Percentiles rank a stretch among this genome's conserved stretches.
Conservation (phyloP, 352 stramenopile genomes). For the Phytophthora pini region DNA sequence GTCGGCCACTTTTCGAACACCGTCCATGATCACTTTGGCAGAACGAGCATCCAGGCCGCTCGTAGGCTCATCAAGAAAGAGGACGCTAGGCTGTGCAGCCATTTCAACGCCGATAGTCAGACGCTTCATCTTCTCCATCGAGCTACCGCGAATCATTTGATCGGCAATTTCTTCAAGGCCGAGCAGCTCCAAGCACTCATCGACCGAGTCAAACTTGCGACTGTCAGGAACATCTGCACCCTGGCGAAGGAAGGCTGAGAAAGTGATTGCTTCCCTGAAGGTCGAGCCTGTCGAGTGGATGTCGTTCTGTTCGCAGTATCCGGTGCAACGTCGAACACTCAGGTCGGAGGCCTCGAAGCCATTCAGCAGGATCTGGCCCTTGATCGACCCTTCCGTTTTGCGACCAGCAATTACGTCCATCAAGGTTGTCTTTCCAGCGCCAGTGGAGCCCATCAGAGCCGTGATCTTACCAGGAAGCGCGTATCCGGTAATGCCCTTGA, state of each 20-base stretch:
- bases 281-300: slow-evolving; percentile 91
- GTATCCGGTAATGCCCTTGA: slow-evolving; percentile 67
- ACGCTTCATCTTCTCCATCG: slow-evolving; percentile 71
- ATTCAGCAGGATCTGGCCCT: slow-evolving; percentile 74
- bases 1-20: slow-evolving; percentile 87
- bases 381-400: slow-evolving; percentile 83
- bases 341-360: slow-evolving; percentile 58
- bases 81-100: slow-evolving; percentile 82
- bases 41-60: slow-evolving; percentile 88
- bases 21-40: slow-evolving; percentile 89
- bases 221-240: slow-evolving; percentile 39
- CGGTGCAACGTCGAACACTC: slow-evolving; percentile 61
- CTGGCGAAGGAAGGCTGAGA: slow-evolving; percentile 90
- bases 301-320: slow-evolving; percentile 91
- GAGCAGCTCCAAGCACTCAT: slow-evolving; percentile 63
- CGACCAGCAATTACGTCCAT: slow-evolving; percentile 95
- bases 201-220: slow-evolving; percentile 60
- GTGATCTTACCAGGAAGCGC: slow-evolving; percentile 65
- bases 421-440: slow-evolving; percentile 94
- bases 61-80: slow-evolving; percentile 94
- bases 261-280: slow-evolving; percentile 92
- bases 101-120: slow-evolving; percentile 92
- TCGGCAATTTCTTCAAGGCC: slow-evolving; percentile 66
- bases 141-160: slow-evolving; percentile 63
- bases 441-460: slow-evolving; percentile 75